Evolutionary conservation across 2,329 filamentous ascomycete genomes (phyloP), one percentile per base, ranked within the genome.

Genomic region (Ophiostoma novo-ulmi): DNA sequence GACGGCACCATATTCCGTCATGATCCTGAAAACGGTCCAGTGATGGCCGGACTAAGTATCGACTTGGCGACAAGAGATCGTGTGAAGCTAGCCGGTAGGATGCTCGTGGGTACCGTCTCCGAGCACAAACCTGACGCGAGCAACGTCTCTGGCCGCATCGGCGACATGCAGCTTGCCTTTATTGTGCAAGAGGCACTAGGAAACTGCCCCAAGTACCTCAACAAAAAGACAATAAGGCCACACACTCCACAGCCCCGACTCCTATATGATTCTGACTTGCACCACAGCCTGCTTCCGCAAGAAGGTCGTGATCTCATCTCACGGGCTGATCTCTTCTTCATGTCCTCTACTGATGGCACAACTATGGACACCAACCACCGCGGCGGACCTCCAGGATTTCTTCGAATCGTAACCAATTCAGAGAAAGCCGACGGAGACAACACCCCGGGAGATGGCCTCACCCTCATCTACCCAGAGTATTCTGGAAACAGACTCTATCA

Each of bases 131-230:
- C 1, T 17, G 26, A 4, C 13, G 41, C 67, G 75, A 39, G 36
- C 36, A 79, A 52, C 73, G 78, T 22, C 3, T 74, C 73, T 6
- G 76, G 72, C 14, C 77, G 76, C 3, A 76, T 76, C 5, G 77
- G 74, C 8, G 78, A 80, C 5, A 75, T 84, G 63, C 83, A 85
- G 78, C 80, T 94, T 48, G 88, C 90, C 17, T 82, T 93, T 64
- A 85, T 85, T 58, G 87, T 96, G 70, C 85, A 90, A 41, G 89
- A 91, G 78, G 91, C 88, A 74, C 76, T 96, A 80, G 89, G 91
- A 0, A 96, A 95, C 75, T 96, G 92, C 75, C 92, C 93, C 1
- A 97, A 97, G 79, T 97, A 97, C 75, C 77, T 97, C 44, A 95
- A 94, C 78, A 87, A 87, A 75, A 93, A 91, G 77, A 80, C 81